Conservation (phyloP, 164 flowering plant genomes). For the Berberis thunbergii region DNA sequence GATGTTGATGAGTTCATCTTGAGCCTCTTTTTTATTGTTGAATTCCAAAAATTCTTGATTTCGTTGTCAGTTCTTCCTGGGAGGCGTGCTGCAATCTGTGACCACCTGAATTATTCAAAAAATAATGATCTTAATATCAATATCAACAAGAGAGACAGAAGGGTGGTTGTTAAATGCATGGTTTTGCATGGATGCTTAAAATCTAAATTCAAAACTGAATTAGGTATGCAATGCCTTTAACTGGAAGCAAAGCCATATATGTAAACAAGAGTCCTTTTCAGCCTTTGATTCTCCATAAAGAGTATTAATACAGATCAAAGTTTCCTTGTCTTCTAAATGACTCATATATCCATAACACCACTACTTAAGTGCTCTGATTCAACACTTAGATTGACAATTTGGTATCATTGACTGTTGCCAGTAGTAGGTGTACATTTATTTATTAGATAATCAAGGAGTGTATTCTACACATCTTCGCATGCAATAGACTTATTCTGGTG, state of each 20-base stretch:
- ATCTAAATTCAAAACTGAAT: background rate
- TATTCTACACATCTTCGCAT: too few relatives aligned
- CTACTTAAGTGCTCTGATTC: too few relatives aligned
- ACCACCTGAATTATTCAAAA: slow-evolving; percentile 42
- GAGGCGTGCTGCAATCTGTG: slow-evolving; percentile 73
- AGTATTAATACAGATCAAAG: too few relatives aligned
- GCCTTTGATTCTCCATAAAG: too few relatives aligned
- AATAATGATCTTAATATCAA: background rate
- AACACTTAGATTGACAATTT: too few relatives aligned
- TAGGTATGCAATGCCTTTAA: slow-evolving; percentile 1
- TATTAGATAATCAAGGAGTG: too few relatives aligned
- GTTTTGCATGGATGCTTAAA: slow-evolving; percentile 5
- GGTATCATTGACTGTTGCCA: too few relatives aligned
- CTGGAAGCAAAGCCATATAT: background rate
- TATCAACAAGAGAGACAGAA: background rate
- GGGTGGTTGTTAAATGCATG: background rate
- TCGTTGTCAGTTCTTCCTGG: slow-evolving; percentile 84
- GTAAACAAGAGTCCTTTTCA: too few relatives aligned
- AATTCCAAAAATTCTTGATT: slow-evolving; percentile 82
- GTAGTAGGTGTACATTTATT: too few relatives aligned
- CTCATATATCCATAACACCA: too few relatives aligned
- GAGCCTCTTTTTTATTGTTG: slow-evolving; percentile 62
- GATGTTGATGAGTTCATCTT: slow-evolving; percentile 23
- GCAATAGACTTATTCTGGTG: too few relatives aligned
- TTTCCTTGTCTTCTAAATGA: too few relatives aligned